Evolutionary conservation across 352 stramenopile species (phyloP).

Genomic region (Phytophthora idaei): DNA sequence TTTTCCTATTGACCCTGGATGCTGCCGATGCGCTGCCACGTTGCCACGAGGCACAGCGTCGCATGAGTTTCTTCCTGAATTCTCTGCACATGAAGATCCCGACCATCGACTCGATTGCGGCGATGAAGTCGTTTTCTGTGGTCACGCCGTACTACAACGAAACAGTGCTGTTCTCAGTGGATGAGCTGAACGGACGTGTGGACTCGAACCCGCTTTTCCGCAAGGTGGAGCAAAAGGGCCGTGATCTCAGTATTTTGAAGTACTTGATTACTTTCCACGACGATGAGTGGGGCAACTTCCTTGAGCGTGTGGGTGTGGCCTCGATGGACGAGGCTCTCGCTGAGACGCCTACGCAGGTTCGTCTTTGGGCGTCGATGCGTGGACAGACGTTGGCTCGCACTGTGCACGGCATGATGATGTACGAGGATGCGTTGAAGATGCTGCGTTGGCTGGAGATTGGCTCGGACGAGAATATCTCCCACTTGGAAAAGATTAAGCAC

Average conservation of each 20-base stretch:
- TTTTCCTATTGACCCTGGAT: constrained; percentile 87
- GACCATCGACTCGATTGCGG: constrained; percentile 78
- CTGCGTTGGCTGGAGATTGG: constrained; percentile 89
- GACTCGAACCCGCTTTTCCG: constrained; percentile 85
- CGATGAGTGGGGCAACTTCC: constrained; percentile 89
- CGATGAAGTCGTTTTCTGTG: constrained; percentile 90
- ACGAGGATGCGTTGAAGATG: constrained; percentile 91
- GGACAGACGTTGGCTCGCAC: constrained; percentile 86
- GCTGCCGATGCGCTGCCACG: constrained; percentile 81
- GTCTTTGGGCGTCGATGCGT: constrained; percentile 87
- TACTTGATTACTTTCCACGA: constrained; percentile 89
- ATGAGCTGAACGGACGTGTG: constrained; percentile 84
- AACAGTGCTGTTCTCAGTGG: constrained; percentile 83
- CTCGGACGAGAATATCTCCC: constrained; percentile 80
- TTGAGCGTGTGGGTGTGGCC: constrained; percentile 78
- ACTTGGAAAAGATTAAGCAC: constrained; percentile 90
- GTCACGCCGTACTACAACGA: constrained; percentile 92
- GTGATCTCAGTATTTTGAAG: constrained; percentile 89
- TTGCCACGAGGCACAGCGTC: constrained; percentile 82
- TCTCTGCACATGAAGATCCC: constrained; percentile 90
- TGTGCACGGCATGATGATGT: constrained; percentile 92
- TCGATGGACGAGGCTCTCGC: constrained; percentile 82
- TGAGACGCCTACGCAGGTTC: constrained; percentile 84
- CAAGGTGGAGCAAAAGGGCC: constrained; percentile 84
- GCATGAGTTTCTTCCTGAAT: constrained; percentile 92